Percentiles rank a stretch among this genome's conserved stretches.
phyloP scores from a whole-genome alignment of 106 monocot genomes.

The Dendrobium catenatum region DNA sequence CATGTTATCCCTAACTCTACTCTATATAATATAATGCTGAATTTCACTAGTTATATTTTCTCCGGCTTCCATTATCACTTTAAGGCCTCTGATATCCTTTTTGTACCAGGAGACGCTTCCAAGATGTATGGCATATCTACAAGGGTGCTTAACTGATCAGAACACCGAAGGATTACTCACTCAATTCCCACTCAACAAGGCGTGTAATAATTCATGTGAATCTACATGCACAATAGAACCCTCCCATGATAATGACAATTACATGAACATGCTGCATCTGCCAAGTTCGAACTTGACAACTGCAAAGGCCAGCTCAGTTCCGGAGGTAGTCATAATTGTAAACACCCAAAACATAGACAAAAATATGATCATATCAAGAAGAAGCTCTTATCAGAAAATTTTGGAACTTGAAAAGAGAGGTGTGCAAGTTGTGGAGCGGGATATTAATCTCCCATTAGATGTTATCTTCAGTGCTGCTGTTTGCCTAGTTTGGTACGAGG shows the following conservation, averaged over 20 bases:
- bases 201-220: constrained; percentile 28
- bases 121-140: constrained; percentile 11
- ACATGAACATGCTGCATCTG: constrained; percentile 15
- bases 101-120: constrained; percentile 26
- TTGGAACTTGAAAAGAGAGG: constrained; percentile 74
- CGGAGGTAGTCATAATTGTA: constrained; percentile 56
- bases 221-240: constrained; percentile 26
- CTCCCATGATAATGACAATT: constrained; percentile 22
- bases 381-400: constrained; percentile 90
- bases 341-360: constrained; percentile 74
- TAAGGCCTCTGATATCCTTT: neutral
- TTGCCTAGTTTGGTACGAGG: constrained; percentile 90
- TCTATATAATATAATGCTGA: neutral
- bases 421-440: constrained; percentile 81
- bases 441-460: constrained; percentile 73
- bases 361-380: constrained; percentile 75
- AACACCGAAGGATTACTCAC: constrained; percentile 29
- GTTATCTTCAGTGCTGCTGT: constrained; percentile 72
- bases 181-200: constrained; percentile 43
- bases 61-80: neutral
- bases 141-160: constrained; percentile 21
- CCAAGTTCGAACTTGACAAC: constrained; percentile 15
- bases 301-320: constrained; percentile 15
- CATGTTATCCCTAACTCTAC: neutral
- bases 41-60: neutral